A percentile compares a stretch with the other conserved stretches of the same genome.
Evolutionary conservation across 2,329 filamentous ascomycete genomes (phyloP).

Genomic region (Fusarium luffae): DNA sequence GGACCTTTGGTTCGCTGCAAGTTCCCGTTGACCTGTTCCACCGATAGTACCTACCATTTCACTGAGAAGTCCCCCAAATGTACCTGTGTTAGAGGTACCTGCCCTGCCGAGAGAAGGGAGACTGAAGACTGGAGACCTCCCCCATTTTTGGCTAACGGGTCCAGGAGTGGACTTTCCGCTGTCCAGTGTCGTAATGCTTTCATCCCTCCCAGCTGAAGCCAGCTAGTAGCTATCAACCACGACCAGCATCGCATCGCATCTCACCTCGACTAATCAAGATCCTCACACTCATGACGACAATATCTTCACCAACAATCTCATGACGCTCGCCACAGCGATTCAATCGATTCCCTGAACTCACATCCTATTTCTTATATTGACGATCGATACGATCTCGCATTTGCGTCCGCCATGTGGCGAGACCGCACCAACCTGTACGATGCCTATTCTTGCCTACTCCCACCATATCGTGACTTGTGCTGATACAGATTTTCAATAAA

Average conservation of each 20-base stretch:
- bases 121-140: constrained; percentile 14
- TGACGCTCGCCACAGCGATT: constrained; percentile 38
- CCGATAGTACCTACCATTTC: not conserved
- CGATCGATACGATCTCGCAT: constrained; percentile 41
- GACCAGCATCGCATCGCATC: constrained; percentile 23
- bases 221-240: constrained; percentile 41
- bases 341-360: constrained; percentile 15
- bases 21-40: constrained; percentile 9
- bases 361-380: constrained; percentile 38
- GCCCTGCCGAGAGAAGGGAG: constrained; percentile 12
- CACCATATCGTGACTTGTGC: constrained; percentile 6
- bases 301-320: constrained; percentile 39
- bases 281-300: constrained; percentile 43
- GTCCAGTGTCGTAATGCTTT: constrained; percentile 41
- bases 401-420: constrained; percentile 88
- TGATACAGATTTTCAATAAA: constrained; percentile 52
- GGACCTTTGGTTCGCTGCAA: constrained; percentile 9
- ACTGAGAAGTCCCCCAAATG: constrained; percentile 8
- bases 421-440: constrained; percentile 96
- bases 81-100: constrained; percentile 1
- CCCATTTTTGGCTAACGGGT: constrained; percentile 18
- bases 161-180: constrained; percentile 25
- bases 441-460: constrained; percentile 10
- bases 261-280: constrained; percentile 35
- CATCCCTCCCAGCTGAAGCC: constrained; percentile 23